These are phyloP conservation scores for Xylaria castorea DNA, from an alignment of 495 filamentous ascomycete genomes.

Conservation along the genomic window DNA sequence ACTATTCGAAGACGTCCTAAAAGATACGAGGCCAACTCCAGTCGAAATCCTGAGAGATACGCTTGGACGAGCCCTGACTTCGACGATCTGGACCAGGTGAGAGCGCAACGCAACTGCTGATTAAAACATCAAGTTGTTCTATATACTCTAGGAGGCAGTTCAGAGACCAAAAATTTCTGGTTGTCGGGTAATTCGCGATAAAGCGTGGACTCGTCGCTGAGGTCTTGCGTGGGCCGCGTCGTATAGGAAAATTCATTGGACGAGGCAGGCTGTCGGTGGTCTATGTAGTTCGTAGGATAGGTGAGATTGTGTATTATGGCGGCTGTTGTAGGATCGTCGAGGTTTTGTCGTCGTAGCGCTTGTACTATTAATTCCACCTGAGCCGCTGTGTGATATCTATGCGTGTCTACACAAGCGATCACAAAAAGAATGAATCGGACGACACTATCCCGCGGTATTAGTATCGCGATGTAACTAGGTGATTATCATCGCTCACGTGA, in stretches of 20 bases:
- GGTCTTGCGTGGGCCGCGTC: background rate
- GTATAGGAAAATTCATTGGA: background rate
- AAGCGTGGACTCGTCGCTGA: background rate
- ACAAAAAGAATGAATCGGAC: conserved; percentile 24
- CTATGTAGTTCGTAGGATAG: background rate
- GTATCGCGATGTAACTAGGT: background rate
- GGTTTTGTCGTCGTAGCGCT: conserved; percentile 13
- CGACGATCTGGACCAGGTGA: background rate
- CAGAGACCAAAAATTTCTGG: conserved; percentile 10
- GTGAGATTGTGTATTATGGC: background rate
- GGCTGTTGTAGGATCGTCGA: background rate
- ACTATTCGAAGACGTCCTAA: background rate
- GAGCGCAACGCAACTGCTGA: background rate
- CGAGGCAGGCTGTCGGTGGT: background rate
- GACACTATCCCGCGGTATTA: background rate
- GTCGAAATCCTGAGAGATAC: background rate
- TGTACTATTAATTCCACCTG: conserved; percentile 12
- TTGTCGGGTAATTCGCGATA: conserved; percentile 22
- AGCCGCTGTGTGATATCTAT: background rate
- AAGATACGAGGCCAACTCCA: background rate
- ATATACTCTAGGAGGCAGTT: background rate
- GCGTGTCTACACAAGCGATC: conserved; percentile 16
- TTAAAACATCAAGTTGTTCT: background rate
- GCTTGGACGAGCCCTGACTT: background rate
- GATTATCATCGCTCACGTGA: conserved; percentile 14